phyloP scores from a whole-genome alignment of 768 basidiomycete genomes.

The Dioszegia hungarica region DNA sequence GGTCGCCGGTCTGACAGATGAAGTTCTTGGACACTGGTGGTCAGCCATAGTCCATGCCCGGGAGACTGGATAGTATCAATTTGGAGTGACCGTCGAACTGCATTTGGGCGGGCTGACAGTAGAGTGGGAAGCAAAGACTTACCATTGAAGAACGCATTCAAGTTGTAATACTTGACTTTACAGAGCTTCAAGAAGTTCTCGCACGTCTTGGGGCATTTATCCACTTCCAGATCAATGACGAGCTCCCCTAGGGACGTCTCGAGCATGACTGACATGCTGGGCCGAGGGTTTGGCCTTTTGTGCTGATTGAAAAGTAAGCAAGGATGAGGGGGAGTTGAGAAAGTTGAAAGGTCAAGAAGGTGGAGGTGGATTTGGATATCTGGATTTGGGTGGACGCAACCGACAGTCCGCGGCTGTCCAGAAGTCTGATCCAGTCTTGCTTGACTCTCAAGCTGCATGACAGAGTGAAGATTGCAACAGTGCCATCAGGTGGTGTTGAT shows the following conservation, averaged over 20 bases:
- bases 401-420: too few species aligned
- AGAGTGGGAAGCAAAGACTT: conserved; percentile 41
- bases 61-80: too few species aligned
- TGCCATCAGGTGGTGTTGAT: too few species aligned
- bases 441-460: too few species aligned
- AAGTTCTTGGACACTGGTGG: conserved; percentile 88
- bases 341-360: not conserved
- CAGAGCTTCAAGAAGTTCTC: conserved; percentile 97
- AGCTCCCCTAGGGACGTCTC: conserved; percentile 97
- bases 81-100: not conserved
- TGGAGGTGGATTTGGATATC: not conserved
- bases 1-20: conserved; percentile 93
- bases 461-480: too few species aligned
- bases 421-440: too few species aligned
- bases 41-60: conserved; percentile 4
- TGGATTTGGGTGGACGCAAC: too few species aligned
- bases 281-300: too few species aligned
- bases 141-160: conserved; percentile 99
- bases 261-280: conserved; percentile 82
- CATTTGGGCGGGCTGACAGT: not conserved
- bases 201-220: conserved; percentile 81
- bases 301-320: too few species aligned
- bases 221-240: conserved; percentile 90
- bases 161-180: conserved; percentile 94
- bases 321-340: not conserved